Base-by-base conservation (phyloP, 352 stramenopile genomes). In the Thalassiosira hispida region DNA sequence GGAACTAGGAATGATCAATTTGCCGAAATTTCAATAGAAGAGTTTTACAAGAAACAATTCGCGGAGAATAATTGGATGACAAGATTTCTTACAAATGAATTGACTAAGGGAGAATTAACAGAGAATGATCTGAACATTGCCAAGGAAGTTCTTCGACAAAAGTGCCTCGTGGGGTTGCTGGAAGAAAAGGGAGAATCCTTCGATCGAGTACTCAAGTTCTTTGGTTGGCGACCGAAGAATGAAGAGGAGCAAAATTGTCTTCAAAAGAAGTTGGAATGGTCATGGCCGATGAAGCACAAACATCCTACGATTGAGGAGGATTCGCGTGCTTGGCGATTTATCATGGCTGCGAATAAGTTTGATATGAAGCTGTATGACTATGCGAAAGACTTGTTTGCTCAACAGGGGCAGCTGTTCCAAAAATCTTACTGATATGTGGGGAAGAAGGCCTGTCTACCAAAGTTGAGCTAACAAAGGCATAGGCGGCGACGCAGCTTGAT, bases 1-100 rank as follows among this genome's bases (percentile, higher is more conserved):
- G 38, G 46, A 18, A 77, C 56, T 14, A 53, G 59, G 16, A 79
- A 81, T 20, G 73, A 83, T 27, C 53, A 82, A 59, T 71, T 86
- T 71, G 66, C 79, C 31, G 65, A 74, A 2, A 77, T 86, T 22
- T 52, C 74, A 2, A 83, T 86, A 29, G 73, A 83, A 23, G 31
- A 77, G 3, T 86, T 77, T 47, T 82, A 77, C 33, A 66, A 81
- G 66, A 25, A 33, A 46, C 74, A 70, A 44, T 72, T 70, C 25
- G 73, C 74, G 25, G 73, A 83, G 52, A 86, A 86, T 25, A 86
- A 86, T 55, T 86, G 79, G 79, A 84, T 86, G 68, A 83, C 75
- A 16, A 27, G 79, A 23, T 86, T 84, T 52, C 59, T 86, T 31
- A 81, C 59, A 33, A 84, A 84, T 49, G 65, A 82, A 62, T 55